These are phyloP conservation scores for Amphirosellinia nigrospora DNA, from an alignment of 495 filamentous ascomycete genomes.

Conservation along the genomic window DNA sequence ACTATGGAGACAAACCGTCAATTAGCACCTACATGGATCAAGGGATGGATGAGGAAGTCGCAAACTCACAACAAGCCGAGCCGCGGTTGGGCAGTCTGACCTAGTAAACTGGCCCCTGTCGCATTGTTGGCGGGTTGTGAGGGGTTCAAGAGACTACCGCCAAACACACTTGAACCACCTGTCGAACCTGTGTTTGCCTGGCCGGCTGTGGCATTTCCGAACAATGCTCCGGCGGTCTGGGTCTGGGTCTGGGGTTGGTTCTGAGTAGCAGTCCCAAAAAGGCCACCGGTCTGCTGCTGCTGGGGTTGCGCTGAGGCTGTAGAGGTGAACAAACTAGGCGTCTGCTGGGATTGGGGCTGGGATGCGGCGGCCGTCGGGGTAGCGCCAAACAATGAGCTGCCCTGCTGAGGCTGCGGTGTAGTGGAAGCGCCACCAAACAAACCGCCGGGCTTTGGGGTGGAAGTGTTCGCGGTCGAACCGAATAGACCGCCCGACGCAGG, in stretches of 20 bases:
- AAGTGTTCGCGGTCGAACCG: constrained; percentile 36
- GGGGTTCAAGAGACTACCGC: constrained; percentile 24
- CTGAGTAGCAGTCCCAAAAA: constrained; percentile 44
- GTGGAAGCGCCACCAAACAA: constrained; percentile 58
- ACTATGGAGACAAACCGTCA: constrained; percentile 20
- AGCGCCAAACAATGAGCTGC: constrained; percentile 38
- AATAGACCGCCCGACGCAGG: constrained; percentile 42
- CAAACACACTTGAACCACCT: constrained; percentile 45
- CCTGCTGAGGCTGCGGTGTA: constrained; percentile 44
- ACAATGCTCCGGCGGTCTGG: constrained; percentile 52
- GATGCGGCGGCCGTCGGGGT: constrained; percentile 33
- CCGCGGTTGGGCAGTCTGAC: constrained; percentile 36
- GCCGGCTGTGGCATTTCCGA: constrained; percentile 47
- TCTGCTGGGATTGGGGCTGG: constrained; percentile 24
- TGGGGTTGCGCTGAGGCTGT: constrained; percentile 32
- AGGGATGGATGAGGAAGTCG: neutral
- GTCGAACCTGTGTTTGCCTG: constrained; percentile 36
- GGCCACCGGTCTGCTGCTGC: constrained; percentile 43
- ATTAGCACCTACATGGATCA: constrained; percentile 28
- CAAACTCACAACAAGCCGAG: constrained; percentile 60
- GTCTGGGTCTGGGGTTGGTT: constrained; percentile 22
- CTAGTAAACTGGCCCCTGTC: constrained; percentile 36
- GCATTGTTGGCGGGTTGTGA: constrained; percentile 30
- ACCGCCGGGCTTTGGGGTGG: constrained; percentile 52
- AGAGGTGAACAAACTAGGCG: constrained; percentile 26